These are phyloP conservation scores for Lipomyces japonicus DNA, from an alignment of 805 yeast species.

Conservation along the genomic window DNA sequence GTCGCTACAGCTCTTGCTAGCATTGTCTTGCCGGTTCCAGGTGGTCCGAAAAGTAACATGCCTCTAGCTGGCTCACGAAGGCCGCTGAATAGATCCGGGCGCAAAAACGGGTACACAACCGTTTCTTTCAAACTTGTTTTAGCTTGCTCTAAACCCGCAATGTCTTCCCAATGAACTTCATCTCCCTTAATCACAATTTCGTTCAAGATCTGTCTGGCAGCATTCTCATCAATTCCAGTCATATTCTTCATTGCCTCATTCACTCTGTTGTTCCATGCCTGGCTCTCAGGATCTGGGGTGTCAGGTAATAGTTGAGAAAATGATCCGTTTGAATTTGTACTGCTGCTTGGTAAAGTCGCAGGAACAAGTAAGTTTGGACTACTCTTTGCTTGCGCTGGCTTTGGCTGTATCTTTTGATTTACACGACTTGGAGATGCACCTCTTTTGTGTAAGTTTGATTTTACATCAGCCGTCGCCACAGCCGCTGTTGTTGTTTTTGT, in stretches of 20 bases:
- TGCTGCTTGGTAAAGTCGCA: not conserved
- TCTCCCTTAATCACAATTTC: conserved; percentile 89
- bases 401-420: not conserved
- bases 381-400: not conserved
- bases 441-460: not conserved
- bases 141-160: conserved; percentile 88
- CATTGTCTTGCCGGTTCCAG: conserved; percentile 99
- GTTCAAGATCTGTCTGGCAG: conserved; percentile 79
- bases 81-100: conserved; percentile 90
- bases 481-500: not conserved
- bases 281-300: conserved; percentile 25
- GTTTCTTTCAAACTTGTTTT: conserved; percentile 87
- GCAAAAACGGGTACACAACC: conserved; percentile 88
- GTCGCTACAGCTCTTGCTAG: conserved; percentile 95
- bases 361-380: conserved; percentile 3
- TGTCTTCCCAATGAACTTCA: conserved; percentile 90
- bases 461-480: not conserved
- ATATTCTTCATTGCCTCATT: conserved; percentile 37
- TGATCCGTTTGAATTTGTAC: not conserved
- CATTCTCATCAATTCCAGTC: conserved; percentile 68
- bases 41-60: conserved; percentile 95
- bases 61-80: conserved; percentile 92
- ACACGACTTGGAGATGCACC: not conserved
- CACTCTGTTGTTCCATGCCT: conserved; percentile 23
- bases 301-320: conserved; percentile 14